phyloP scores from a whole-genome alignment of 2,329 filamentous ascomycete genomes.

The Phoma sp. region DNA sequence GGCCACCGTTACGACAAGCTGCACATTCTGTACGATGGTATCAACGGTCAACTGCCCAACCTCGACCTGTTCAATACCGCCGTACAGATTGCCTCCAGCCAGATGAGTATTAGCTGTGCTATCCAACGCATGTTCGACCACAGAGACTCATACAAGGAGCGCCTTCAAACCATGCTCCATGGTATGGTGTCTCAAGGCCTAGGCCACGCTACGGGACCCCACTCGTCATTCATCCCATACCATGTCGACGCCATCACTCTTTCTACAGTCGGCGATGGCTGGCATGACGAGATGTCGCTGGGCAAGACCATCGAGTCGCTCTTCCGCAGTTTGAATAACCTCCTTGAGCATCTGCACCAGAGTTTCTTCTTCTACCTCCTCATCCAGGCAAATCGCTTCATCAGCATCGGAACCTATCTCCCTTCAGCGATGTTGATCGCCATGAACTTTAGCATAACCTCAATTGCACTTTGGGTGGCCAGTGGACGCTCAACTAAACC shows the following conservation, averaged over 20 bases:
- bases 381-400: slow-evolving; percentile 89
- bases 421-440: slow-evolving; percentile 98
- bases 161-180: slow-evolving; percentile 85
- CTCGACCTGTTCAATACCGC: slow-evolving; percentile 95
- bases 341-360: slow-evolving; percentile 95
- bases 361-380: slow-evolving; percentile 99
- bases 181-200: slow-evolving; percentile 93
- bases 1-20: slow-evolving; percentile 84
- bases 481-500: slow-evolving; percentile 63
- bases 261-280: slow-evolving; percentile 86
- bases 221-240: slow-evolving; percentile 96
- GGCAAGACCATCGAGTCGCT: slow-evolving; percentile 88
- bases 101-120: slow-evolving; percentile 86
- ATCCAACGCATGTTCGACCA: slow-evolving; percentile 87
- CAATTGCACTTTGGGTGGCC: slow-evolving; percentile 90
- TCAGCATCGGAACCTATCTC: slow-evolving; percentile 96
- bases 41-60: slow-evolving; percentile 95
- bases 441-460: slow-evolving; percentile 93
- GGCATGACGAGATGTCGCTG: slow-evolving; percentile 97
- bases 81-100: slow-evolving; percentile 82
- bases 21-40: slow-evolving; percentile 91
- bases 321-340: slow-evolving; percentile 92
- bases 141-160: slow-evolving; percentile 76
- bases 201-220: slow-evolving; percentile 86
- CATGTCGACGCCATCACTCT: slow-evolving; percentile 96